Evolutionary conservation across 345 rosid species (phyloP).

Genomic region (Eucalyptus globulus): DNA sequence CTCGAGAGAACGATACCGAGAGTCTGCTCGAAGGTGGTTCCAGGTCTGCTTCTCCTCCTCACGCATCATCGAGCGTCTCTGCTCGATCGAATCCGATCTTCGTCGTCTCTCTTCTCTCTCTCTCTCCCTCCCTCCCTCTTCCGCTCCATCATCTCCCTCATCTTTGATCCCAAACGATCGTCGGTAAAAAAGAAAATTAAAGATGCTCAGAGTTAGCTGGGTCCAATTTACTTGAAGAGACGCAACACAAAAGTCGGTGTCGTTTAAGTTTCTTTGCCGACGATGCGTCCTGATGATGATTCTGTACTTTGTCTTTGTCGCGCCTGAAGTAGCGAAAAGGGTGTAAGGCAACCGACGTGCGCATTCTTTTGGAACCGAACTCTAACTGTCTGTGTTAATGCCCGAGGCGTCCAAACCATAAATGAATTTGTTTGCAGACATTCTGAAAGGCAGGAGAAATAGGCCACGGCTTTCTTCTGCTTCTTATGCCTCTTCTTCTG

Average conservation of each 20-base stretch:
- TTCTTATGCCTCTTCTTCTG: neutral
- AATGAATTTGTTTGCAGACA: neutral
- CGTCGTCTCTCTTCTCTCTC: neutral
- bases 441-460: neutral
- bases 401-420: neutral
- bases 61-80: no score
- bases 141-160: neutral
- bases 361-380: neutral
- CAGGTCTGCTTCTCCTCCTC: no score
- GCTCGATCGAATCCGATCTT: neutral
- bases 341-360: neutral
- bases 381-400: neutral
- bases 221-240: neutral
- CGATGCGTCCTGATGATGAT: neutral
- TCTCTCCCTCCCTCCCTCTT: no score
- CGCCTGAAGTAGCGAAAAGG: neutral
- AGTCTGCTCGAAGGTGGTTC: no score
- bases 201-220: neutral
- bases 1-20: no score
- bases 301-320: neutral
- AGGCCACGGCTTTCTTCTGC: neutral
- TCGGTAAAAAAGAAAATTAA: neutral
- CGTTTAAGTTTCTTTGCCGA: neutral
- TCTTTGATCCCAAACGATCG: neutral
- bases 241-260: neutral